Evolutionary conservation across 164 flowering plant species (phyloP).

Genomic region (Pachysandra terminalis): DNA sequence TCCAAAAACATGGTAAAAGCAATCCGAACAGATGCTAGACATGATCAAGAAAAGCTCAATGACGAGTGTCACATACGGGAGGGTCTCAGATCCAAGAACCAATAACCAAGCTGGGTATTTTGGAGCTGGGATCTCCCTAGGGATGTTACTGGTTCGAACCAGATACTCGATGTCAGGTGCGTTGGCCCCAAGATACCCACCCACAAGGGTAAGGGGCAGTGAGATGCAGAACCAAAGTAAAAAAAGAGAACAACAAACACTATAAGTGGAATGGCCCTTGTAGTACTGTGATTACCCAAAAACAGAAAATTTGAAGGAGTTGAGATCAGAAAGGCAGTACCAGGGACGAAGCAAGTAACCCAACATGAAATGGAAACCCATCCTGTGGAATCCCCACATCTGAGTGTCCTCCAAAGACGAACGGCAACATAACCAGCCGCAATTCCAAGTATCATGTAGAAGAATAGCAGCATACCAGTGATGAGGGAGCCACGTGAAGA

Average conservation of each 20-base stretch:
- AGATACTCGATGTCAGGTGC: slow-evolving; percentile 83
- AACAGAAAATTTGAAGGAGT: slow-evolving; percentile 47
- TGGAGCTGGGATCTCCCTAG: slow-evolving; percentile 79
- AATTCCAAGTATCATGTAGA: slow-evolving; percentile 58
- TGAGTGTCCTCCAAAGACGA: slow-evolving; percentile 57
- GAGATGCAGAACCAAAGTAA: slow-evolving; percentile 73
- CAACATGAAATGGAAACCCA: slow-evolving; percentile 58
- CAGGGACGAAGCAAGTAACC: slow-evolving; percentile 60
- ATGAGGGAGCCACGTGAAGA: slow-evolving; percentile 60
- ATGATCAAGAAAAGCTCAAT: slow-evolving; percentile 90
- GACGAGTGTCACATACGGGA: slow-evolving; percentile 83
- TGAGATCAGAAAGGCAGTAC: slow-evolving; percentile 47
- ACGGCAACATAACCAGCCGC: slow-evolving; percentile 64
- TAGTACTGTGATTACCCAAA: slow-evolving; percentile 64
- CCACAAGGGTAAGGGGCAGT: slow-evolving; percentile 70
- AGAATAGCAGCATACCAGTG: slow-evolving; percentile 55
- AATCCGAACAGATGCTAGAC: slow-evolving; percentile 91
- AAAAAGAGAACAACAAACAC: slow-evolving; percentile 41
- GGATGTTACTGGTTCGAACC: slow-evolving; percentile 79
- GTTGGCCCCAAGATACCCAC: slow-evolving; percentile 72
- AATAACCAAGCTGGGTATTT: slow-evolving; percentile 83
- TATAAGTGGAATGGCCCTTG: slow-evolving; percentile 62
- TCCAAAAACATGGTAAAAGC: slow-evolving; percentile 86
- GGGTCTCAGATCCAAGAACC: slow-evolving; percentile 90
- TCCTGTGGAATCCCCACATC: slow-evolving; percentile 44